Evolutionary conservation across 768 basidiomycete genomes (phyloP).

Genomic region (Pisolithus orientalis): DNA sequence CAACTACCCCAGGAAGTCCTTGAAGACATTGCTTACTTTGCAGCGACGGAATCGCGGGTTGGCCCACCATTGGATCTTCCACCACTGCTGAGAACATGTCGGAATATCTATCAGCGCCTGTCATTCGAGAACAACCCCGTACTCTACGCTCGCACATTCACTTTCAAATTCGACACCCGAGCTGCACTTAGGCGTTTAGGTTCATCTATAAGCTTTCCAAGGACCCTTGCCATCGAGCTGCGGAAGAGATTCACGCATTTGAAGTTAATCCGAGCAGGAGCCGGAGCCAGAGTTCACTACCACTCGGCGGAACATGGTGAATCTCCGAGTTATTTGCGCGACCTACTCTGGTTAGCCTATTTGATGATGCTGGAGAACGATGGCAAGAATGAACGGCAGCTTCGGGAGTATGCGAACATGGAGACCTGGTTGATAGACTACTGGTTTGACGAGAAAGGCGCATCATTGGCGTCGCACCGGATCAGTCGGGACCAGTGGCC

Average conservation of each 20-base stretch:
- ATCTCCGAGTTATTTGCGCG: conserved; percentile 7
- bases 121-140: conserved; percentile 52
- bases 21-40: conserved; percentile 68
- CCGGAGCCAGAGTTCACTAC: conserved; percentile 10
- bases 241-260: conserved; percentile 53
- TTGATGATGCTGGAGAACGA: conserved; percentile 80
- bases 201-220: conserved; percentile 31
- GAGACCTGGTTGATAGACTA: conserved; percentile 60
- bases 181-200: conserved; percentile 48
- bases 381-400: conserved; percentile 61
- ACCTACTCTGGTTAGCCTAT: conserved; percentile 63
- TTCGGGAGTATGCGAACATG: conserved; percentile 62
- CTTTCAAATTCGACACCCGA: conserved; percentile 56
- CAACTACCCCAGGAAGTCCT: conserved; percentile 71
- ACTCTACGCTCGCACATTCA: conserved; percentile 69
- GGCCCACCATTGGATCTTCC: conserved; percentile 58
- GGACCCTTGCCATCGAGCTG: conserved; percentile 55
- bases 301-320: conserved; percentile 20
- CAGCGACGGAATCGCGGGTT: conserved; percentile 43
- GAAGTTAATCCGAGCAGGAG: conserved; percentile 45
- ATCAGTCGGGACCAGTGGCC: conserved; percentile 53
- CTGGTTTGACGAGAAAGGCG: conserved; percentile 57
- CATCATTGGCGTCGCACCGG: conserved; percentile 41
- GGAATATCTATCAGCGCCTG: conserved; percentile 41
- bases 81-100: conserved; percentile 50